Evolutionary conservation across 2,329 filamentous ascomycete species (phyloP).

Genomic region (Monosporascus sp.): DNA sequence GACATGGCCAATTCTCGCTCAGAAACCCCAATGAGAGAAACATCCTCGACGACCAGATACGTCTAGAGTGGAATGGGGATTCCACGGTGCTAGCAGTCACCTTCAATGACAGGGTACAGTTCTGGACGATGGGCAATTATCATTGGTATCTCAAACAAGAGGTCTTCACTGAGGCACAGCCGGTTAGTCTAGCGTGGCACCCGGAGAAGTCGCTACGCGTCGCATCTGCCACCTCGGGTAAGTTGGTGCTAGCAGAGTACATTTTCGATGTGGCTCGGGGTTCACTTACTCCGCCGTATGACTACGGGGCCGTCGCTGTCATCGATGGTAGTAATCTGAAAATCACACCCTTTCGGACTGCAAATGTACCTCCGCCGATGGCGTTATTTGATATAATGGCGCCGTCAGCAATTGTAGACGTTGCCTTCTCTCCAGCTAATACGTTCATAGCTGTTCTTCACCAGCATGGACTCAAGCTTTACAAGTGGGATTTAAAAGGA

Average conservation of each 20-base stretch:
- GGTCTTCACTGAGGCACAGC: constrained; percentile 41
- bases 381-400: constrained; percentile 67
- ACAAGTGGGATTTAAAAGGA: constrained; percentile 60
- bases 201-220: constrained; percentile 74
- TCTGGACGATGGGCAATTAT: constrained; percentile 98
- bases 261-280: constrained; percentile 64
- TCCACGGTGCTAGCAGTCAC: constrained; percentile 85
- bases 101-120: constrained; percentile 68
- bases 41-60: constrained; percentile 51
- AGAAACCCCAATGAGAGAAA: constrained; percentile 56
- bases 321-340: constrained; percentile 78
- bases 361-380: constrained; percentile 92
- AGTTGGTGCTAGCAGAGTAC: constrained; percentile 55
- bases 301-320: constrained; percentile 74
- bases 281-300: constrained; percentile 63
- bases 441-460: constrained; percentile 68
- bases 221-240: constrained; percentile 47
- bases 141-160: constrained; percentile 98
- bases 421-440: constrained; percentile 64
- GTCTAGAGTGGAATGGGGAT: constrained; percentile 82
- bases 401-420: constrained; percentile 62
- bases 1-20: constrained; percentile 91
- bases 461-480: constrained; percentile 59
- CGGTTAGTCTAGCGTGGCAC: constrained; percentile 63
- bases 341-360: constrained; percentile 75